A percentile compares a stretch with the other conserved stretches of the same genome.
Conservation (phyloP, 202 grass and related monocot genomes). For the Elaeis oleifera region DNA sequence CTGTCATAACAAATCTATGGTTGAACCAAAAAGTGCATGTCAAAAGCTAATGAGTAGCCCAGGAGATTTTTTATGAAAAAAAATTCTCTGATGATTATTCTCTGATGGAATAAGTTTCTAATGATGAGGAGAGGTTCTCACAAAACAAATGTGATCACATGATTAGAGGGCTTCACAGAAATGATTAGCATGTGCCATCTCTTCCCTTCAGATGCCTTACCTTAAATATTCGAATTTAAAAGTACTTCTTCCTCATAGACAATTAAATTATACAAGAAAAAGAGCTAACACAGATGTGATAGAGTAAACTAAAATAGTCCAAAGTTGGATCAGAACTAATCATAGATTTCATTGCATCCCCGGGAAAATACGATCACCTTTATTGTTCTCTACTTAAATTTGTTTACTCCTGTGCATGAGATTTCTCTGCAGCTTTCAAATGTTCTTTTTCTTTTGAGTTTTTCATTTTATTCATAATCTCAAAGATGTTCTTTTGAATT, state of each 20-base stretch:
- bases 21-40: no score
- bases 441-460: no score
- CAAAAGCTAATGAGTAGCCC: no score
- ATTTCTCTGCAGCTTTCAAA: no score
- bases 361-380: conserved; percentile 17
- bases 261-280: no score
- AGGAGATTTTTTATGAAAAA: neutral
- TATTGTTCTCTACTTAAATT: no score
- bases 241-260: no score
- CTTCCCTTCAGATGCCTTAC: conserved; percentile 39
- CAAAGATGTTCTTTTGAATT: no score
- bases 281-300: no score
- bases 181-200: conserved; percentile 82
- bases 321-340: conserved; percentile 32
- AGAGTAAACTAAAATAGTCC: conserved; percentile 8
- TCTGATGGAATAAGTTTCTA: conserved; percentile 46
- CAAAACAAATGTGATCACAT: conserved; percentile 40
- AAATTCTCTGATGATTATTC: conserved; percentile 45
- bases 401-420: no score
- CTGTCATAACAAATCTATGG: no score
- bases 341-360: conserved; percentile 33
- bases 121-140: conserved; percentile 33
- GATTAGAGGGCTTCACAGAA: conserved; percentile 67
- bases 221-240: neutral
- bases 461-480: no score